These are phyloP conservation scores for Aquilaria sinensis DNA, from an alignment of 345 rosid genomes.

Conservation along the genomic window DNA sequence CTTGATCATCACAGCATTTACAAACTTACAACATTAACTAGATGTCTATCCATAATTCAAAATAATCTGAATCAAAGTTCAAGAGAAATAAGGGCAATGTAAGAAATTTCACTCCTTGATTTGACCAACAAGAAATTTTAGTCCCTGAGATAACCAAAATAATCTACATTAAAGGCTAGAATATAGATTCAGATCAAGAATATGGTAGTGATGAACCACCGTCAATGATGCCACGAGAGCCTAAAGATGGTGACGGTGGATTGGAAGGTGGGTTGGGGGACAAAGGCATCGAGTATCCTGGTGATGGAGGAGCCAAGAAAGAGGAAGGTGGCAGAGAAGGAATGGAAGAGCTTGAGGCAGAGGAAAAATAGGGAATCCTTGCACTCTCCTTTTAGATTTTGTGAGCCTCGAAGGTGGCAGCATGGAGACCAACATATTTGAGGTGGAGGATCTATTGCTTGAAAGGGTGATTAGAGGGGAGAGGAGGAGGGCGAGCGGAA, in stretches of 20 bases:
- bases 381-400: constrained; percentile 58
- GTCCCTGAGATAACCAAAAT: no score
- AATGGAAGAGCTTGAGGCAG: constrained; percentile 36
- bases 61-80: no score
- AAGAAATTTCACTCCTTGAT: no score
- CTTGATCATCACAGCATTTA: no score
- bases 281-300: constrained; percentile 29
- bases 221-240: constrained; percentile 21
- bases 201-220: no score
- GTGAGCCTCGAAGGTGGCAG: constrained; percentile 57
- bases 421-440: constrained; percentile 38
- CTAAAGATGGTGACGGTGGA: constrained; percentile 21
- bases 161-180: no score
- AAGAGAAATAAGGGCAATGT: no score
- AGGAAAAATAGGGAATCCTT: constrained; percentile 45
- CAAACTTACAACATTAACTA: no score
- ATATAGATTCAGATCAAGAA: no score
- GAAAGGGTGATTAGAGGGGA: constrained; percentile 30
- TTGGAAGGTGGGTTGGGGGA: constrained; percentile 26
- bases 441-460: constrained; percentile 45
- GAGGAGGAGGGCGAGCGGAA: constrained; percentile 57
- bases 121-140: no score
- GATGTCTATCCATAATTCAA: no score
- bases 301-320: constrained; percentile 39
- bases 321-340: constrained; percentile 44